Percentiles rank a stretch among this genome's conserved stretches.
Conservation (phyloP, 2,329 filamentous ascomycete genomes). For the Thelonectria discophora region DNA sequence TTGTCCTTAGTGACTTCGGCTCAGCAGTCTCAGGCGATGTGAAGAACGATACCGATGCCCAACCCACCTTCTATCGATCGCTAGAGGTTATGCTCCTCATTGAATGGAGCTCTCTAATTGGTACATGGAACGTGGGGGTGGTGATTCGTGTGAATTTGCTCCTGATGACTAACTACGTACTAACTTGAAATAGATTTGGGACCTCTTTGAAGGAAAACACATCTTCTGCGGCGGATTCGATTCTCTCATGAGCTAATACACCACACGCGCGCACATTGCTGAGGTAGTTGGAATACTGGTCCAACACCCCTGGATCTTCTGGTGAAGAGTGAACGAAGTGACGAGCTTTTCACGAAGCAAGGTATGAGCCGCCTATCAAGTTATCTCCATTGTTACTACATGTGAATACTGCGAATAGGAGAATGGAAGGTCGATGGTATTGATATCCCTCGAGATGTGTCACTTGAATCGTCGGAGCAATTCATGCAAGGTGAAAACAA, state of each 20-base stretch:
- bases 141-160: constrained; percentile 22
- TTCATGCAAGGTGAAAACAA: constrained; percentile 32
- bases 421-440: constrained; percentile 22
- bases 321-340: constrained; percentile 18
- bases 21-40: constrained; percentile 6
- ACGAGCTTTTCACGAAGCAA: constrained; percentile 25
- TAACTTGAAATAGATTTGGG: constrained; percentile 30
- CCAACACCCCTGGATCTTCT: constrained; percentile 32
- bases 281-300: constrained; percentile 36
- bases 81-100: constrained; percentile 40
- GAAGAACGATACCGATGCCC: constrained; percentile 29
- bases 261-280: constrained; percentile 36
- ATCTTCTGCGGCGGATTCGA: constrained; percentile 34
- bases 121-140: constrained; percentile 37
- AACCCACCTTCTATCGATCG: constrained; percentile 37
- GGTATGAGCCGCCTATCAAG: background rate
- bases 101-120: constrained; percentile 39
- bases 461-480: background rate
- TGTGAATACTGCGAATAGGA: background rate
- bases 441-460: background rate
- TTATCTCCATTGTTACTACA: background rate
- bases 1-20: constrained; percentile 9
- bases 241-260: constrained; percentile 23
- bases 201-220: constrained; percentile 36
- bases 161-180: background rate